phyloP scores from a whole-genome alignment of 2,329 filamentous ascomycete genomes.

The Intubia oerlemansii region DNA sequence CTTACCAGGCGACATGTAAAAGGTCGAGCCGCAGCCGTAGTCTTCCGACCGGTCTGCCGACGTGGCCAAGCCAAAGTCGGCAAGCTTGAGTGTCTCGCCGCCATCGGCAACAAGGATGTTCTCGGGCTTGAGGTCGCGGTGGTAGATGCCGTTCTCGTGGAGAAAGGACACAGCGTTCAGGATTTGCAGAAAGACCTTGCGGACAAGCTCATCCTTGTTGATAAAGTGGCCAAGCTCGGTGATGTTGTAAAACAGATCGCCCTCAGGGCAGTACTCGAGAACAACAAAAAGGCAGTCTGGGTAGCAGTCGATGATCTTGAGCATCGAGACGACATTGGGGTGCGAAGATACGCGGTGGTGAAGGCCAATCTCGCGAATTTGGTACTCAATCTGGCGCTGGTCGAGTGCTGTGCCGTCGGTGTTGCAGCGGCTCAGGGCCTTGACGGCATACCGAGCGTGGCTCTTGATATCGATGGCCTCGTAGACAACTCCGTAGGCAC shows the following conservation, averaged over 20 bases:
- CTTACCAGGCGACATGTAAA: slow-evolving; percentile 85
- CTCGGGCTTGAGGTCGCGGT: slow-evolving; percentile 93
- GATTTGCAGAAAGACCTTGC: slow-evolving; percentile 79
- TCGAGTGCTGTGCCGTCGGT: slow-evolving; percentile 50
- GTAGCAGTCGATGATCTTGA: slow-evolving; percentile 84
- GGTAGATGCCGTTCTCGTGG: slow-evolving; percentile 84
- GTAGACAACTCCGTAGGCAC: slow-evolving; percentile 94
- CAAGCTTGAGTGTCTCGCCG: slow-evolving; percentile 80
- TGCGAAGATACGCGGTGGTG: slow-evolving; percentile 81
- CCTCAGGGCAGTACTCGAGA: slow-evolving; percentile 90
- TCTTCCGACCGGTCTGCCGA: slow-evolving; percentile 68
- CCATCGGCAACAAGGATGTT: slow-evolving; percentile 85
- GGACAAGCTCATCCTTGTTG: slow-evolving; percentile 74
- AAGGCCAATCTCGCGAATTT: slow-evolving; percentile 78
- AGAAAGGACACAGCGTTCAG: slow-evolving; percentile 92
- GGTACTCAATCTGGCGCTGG: slow-evolving; percentile 68
- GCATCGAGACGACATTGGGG: slow-evolving; percentile 79
- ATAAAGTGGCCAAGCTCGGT: slow-evolving; percentile 87
- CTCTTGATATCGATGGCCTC: slow-evolving; percentile 67
- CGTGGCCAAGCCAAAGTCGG: slow-evolving; percentile 91
- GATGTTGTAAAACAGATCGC: slow-evolving; percentile 93
- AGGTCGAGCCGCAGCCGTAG: slow-evolving; percentile 94
- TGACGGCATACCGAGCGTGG: slow-evolving; percentile 74
- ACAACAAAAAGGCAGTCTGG: slow-evolving; percentile 89
- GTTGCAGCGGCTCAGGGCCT: slow-evolving; percentile 87